Evolutionary conservation across 768 basidiomycete species (phyloP), one percentile per base, ranked within the genome.

Genomic region (Tricholoma sp.): DNA sequence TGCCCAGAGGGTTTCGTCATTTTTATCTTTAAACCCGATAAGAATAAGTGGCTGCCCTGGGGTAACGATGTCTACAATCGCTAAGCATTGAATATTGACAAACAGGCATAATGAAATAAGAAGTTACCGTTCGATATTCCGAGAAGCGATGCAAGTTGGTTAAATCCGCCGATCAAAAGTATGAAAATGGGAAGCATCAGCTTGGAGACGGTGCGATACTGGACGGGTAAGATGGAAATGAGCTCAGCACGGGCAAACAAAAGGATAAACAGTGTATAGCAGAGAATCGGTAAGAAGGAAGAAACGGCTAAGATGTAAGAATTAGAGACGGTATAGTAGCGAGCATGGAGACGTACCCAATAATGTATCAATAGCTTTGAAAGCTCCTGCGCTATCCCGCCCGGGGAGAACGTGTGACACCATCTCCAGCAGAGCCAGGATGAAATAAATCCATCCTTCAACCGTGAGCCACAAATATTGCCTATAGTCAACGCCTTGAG

Each of bases 211-310:
- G 65, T 68, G 47, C 74, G 79, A 53, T 83, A 70, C 11, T 76
- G 77, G 34, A 61, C 62, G 13, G 89, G 86, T 36, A 89, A 74
- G 36, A 66, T 65, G 48, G 77, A 73, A 44, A 85, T 66, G 58
- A 88, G 76, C 58, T 84, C 76, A 18, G 66, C 64, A 48, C 73
- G 70, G 28, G 81, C 76, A 57, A 89, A 79, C 53, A 82, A 70
- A 70, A 79, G 85, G 52, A 90, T 74, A 69, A 84, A 88, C 54
- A 79, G 54, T 17, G 75, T 81, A 70, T 86, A 89, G 45, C 83
- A 71, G 39, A 89, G 71, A 47, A 91, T 71, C 10, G 89, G 87
- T 20, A 85, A 64, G 62, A 82, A 85, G 3, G 90, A 89, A 42
- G 77, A 65, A 42, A 78, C 75, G 41, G 73, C 88, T 80, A 49